Evolutionary conservation across 2,329 filamentous ascomycete genomes (phyloP), one percentile per base, ranked within the genome.

Genomic region (Neocatenulostroma microsporum): DNA sequence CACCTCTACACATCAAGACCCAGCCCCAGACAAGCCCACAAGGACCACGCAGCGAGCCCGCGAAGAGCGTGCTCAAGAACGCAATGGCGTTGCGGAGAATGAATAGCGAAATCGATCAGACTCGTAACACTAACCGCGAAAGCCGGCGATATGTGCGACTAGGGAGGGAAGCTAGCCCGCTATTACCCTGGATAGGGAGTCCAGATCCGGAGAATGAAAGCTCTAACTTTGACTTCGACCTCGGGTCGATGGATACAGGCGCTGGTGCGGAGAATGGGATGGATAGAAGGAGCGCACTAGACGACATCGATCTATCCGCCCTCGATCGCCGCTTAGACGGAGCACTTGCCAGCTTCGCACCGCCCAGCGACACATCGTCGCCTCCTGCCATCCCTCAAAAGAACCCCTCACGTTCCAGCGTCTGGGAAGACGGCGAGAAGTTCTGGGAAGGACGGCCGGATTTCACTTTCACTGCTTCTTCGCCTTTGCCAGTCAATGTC

Each of bases 61-160:
- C 58, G 2, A 56, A 56, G 36, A 56, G 57, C 10, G 47, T 67
- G 4, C 56, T 62, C 11, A 54, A 56, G 21, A 62, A 60, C 6
- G 61, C 65, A 27, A 54, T 54, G 40, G 58, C 57, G 13, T 51
- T 68, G 3, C 51, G 65, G 5, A 55, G 63, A 14, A 66, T 66
- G 63, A 67, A 68, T 44, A 62, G 58, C 18, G 63, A 66, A 36
- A 55, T 58, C 11, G 37, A 46, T 15, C 37, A 40, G 10, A 37
- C 36, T 15, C 35, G 28, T 10, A 24, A 33, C 30, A 30, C 36
- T 36, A 50, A 40, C 11, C 56, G 53, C 8, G 56, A 52, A 7
- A 58, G 57, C 33, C 46, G 61, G 0, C 54, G 60, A 5, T 68
- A 66, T 44, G 41, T 62, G 14, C 50, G 56, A n/a, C 48, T 68